Evolutionary conservation across 164 flowering plant species (phyloP).

Genomic region (Vitis amurensis): DNA sequence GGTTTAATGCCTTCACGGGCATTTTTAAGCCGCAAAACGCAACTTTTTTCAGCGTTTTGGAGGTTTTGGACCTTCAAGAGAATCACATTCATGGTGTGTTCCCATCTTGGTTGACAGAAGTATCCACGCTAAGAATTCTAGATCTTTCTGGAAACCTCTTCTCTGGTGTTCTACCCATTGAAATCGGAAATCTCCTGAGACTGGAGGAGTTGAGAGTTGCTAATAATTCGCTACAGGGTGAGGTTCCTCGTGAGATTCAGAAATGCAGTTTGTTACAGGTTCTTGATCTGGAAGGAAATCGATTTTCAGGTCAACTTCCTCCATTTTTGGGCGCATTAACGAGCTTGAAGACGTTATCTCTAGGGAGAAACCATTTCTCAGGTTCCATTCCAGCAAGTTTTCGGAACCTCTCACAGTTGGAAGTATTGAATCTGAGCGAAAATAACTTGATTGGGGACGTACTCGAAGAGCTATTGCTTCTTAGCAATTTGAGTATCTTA

Average conservation of each 20-base stretch:
- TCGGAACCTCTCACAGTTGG: constrained; percentile 34
- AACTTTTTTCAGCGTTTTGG: constrained; percentile 36
- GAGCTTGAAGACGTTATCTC: constrained; percentile 40
- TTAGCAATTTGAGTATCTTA: constrained; percentile 48
- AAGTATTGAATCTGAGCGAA: constrained; percentile 45
- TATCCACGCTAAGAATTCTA: constrained; percentile 32
- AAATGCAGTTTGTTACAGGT: constrained; percentile 45
- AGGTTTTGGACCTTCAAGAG: constrained; percentile 59
- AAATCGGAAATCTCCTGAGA: constrained; percentile 35
- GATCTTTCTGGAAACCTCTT: constrained; percentile 55
- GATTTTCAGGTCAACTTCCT: constrained; percentile 56
- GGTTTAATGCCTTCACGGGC: constrained; percentile 70
- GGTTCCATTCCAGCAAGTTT: constrained; percentile 49
- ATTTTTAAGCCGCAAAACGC: constrained; percentile 34
- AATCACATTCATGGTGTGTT: constrained; percentile 56
- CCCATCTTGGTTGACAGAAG: constrained; percentile 55
- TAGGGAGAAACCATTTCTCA: constrained; percentile 56
- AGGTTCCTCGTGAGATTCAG: constrained; percentile 37
- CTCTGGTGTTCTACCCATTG: constrained; percentile 47
- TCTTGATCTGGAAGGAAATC: constrained; percentile 59
- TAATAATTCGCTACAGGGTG: constrained; percentile 63
- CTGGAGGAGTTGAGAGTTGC: constrained; percentile 65
- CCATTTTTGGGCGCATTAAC: constrained; percentile 34
- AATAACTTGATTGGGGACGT: constrained; percentile 53
- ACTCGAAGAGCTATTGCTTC: constrained; percentile 44